A percentile compares a stretch with the other conserved stretches of the same genome.
Evolutionary conservation across 2,329 filamentous ascomycete genomes (phyloP).

Genomic region (Atkinsonella texensis): DNA sequence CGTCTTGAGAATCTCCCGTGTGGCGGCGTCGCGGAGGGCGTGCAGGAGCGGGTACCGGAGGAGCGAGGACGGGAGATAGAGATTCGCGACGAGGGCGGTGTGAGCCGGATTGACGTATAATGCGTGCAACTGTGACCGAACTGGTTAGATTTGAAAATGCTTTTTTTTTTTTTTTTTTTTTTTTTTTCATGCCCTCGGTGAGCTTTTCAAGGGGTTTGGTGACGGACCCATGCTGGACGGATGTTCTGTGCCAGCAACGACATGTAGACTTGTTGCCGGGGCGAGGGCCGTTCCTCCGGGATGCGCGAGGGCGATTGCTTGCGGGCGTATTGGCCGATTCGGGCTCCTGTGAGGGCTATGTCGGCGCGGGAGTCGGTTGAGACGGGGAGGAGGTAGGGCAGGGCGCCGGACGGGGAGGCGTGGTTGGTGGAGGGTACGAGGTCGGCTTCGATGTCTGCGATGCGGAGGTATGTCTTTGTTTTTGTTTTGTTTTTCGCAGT

Average conservation of each 20-base stretch:
- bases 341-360: conserved; percentile 38
- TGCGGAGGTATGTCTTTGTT: conserved; percentile 70
- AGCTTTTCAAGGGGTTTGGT: too few relatives aligned
- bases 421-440: conserved; percentile 75
- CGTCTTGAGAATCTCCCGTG: conserved; percentile 58
- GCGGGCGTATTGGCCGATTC: conserved; percentile 57
- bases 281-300: conserved; percentile 36
- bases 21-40: conserved; percentile 62
- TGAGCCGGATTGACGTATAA: conserved; percentile 68
- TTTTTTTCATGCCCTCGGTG: too few relatives aligned
- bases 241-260: conserved; percentile 66
- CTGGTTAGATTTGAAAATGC: conserved; percentile 3
- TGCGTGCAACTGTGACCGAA: conserved; percentile 50
- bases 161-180: background rate
- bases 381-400: conserved; percentile 71
- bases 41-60: conserved; percentile 52
- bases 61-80: conserved; percentile 59
- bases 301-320: conserved; percentile 24
- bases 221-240: conserved; percentile 69
- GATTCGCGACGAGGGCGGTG: conserved; percentile 50
- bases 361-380: conserved; percentile 30
- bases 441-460: conserved; percentile 56
- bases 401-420: conserved; percentile 75
- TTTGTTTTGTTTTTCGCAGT: too few relatives aligned
- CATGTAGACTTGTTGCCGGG: conserved; percentile 61